A percentile compares a stretch with the other conserved stretches of the same genome.
Conservation (phyloP, 208 protist species). For the Novymonas esmeraldas region DNA sequence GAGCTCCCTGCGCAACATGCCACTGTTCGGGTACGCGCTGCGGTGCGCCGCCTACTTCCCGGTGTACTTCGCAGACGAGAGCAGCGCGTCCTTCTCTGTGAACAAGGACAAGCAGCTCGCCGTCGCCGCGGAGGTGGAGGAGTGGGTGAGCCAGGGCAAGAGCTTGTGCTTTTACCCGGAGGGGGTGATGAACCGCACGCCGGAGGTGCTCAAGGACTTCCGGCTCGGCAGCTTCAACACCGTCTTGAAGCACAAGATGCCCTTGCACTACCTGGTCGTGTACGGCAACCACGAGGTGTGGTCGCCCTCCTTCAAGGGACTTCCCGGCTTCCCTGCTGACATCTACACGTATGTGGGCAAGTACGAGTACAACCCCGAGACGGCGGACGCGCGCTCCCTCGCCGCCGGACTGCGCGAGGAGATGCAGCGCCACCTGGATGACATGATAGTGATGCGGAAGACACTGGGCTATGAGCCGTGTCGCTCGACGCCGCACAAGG, state of each 20-base stretch:
- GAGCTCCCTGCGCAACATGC: constrained; percentile 54
- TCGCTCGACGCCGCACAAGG: constrained; percentile 21
- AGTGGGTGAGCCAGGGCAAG: constrained; percentile 48
- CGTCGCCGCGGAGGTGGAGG: constrained; percentile 50
- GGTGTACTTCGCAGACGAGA: constrained; percentile 73
- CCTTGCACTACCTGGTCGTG: constrained; percentile 77
- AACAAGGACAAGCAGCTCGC: constrained; percentile 75
- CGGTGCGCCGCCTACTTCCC: constrained; percentile 65
- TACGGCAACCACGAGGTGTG: constrained; percentile 84
- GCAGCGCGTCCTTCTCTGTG: constrained; percentile 45
- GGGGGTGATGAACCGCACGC: constrained; percentile 79
- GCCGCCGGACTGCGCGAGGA: constrained; percentile 41
- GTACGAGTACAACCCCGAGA: constrained; percentile 51
- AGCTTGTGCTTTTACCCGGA: constrained; percentile 86
- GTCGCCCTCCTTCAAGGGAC: constrained; percentile 37
- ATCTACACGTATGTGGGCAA: constrained; percentile 60
- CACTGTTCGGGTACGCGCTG: constrained; percentile 71
- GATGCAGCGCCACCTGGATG: constrained; percentile 70
- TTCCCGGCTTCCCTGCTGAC: constrained; percentile 69
- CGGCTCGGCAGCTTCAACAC: constrained; percentile 83
- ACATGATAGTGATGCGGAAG: constrained; percentile 50
- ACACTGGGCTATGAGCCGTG: constrained; percentile 43
- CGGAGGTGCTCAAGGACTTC: constrained; percentile 80
- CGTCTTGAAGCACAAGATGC: constrained; percentile 61
- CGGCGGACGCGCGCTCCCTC: constrained; percentile 42